phyloP scores from a whole-genome alignment of 2,329 filamentous ascomycete genomes.

The Raffaelea deltoideospora region DNA sequence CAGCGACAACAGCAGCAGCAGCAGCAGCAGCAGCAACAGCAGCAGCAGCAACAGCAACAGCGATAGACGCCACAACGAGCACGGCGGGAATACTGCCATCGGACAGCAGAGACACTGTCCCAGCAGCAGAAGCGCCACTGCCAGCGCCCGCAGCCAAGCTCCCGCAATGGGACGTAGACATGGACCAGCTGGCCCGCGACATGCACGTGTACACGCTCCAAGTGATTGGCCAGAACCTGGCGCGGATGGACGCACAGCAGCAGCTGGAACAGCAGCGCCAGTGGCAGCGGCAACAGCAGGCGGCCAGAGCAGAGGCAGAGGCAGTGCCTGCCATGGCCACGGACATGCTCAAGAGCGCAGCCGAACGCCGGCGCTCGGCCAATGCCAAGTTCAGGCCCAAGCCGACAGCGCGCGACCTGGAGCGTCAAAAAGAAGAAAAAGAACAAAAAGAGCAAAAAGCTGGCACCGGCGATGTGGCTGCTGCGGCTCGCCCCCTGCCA shows the following conservation, averaged over 20 bases:
- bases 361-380: constrained; percentile 5
- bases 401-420: constrained; percentile 1
- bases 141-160: neutral
- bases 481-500: too few species aligned
- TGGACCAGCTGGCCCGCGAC: constrained; percentile 34
- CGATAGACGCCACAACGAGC: neutral
- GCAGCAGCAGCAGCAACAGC: too few species aligned
- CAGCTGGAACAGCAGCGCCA: too few species aligned
- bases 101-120: neutral
- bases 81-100: too few species aligned
- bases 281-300: too few species aligned
- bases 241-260: too few species aligned
- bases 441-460: constrained; percentile 6
- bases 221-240: constrained; percentile 39
- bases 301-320: constrained; percentile 13
- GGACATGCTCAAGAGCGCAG: neutral
- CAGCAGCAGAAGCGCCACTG: neutral
- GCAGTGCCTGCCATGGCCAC: neutral
- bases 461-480: constrained; percentile 11
- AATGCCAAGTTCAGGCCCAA: constrained; percentile 9
- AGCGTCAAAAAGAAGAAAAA: constrained; percentile 6
- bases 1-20: neutral
- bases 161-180: constrained; percentile 22
- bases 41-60: neutral
- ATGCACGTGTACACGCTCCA: constrained; percentile 45